Percentiles rank a stretch among this genome's conserved stretches.
phyloP scores from a whole-genome alignment of 1,284 basidiomycete genomes.

The Ustilago esculenta region DNA sequence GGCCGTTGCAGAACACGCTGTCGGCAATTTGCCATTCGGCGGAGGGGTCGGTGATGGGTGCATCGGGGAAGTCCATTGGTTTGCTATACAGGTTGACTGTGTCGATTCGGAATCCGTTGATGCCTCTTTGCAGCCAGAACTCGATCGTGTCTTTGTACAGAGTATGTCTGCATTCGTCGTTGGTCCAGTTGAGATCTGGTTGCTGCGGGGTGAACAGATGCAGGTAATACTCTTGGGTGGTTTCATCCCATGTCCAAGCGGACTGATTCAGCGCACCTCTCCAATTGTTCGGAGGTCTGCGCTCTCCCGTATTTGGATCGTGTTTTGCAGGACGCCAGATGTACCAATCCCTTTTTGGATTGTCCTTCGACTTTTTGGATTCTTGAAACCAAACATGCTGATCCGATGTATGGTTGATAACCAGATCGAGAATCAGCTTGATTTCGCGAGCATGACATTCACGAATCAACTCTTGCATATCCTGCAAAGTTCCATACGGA shows the following conservation, averaged over 20 bases:
- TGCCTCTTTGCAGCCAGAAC: slow-evolving; percentile 80
- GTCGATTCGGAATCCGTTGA: slow-evolving; percentile 74
- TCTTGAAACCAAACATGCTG: slow-evolving; percentile 75
- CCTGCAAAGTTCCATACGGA: slow-evolving; percentile 76
- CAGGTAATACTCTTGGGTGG: slow-evolving; percentile 78
- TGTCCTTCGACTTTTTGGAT: slow-evolving; percentile 73
- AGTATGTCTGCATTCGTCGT: slow-evolving; percentile 71
- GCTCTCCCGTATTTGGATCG: slow-evolving; percentile 68
- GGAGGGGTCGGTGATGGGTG: slow-evolving; percentile 69
- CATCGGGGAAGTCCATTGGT: slow-evolving; percentile 60
- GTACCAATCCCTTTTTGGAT: slow-evolving; percentile 78
- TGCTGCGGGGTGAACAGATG: slow-evolving; percentile 77
- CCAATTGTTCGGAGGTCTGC: slow-evolving; percentile 76
- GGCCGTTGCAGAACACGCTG: slow-evolving; percentile 57
- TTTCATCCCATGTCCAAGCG: slow-evolving; percentile 78
- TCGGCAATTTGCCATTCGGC: slow-evolving; percentile 73
- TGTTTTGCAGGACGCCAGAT: slow-evolving; percentile 77
- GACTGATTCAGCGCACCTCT: slow-evolving; percentile 77
- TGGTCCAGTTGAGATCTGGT: slow-evolving; percentile 83
- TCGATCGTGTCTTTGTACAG: slow-evolving; percentile 73
- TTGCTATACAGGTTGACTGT: slow-evolving; percentile 60
- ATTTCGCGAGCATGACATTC: slow-evolving; percentile 76
- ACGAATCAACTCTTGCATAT: slow-evolving; percentile 75
- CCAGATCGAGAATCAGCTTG: slow-evolving; percentile 81
- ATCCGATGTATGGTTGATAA: slow-evolving; percentile 80